These are phyloP conservation scores for Speleostelium caveatum DNA, from an alignment of 78 protist species.

Conservation along the genomic window DNA sequence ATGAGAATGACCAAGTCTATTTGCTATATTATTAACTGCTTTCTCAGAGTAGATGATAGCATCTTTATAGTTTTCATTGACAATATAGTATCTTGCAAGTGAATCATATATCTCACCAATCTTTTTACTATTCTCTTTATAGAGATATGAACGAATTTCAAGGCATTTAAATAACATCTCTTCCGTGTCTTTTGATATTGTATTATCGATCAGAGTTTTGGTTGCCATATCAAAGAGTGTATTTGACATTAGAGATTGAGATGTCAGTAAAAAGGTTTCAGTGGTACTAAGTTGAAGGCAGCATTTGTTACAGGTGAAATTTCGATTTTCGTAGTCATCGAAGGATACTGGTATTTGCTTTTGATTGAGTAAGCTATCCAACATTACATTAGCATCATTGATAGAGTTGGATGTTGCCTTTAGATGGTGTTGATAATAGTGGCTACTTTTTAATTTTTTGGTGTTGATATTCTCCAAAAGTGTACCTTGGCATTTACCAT, in stretches of 20 bases:
- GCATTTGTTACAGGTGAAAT: slow-evolving; percentile 43
- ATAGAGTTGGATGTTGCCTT: background rate
- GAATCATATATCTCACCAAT: slow-evolving; percentile 57
- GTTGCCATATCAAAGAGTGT: slow-evolving; percentile 1
- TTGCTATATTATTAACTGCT: background rate
- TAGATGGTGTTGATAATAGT: no score
- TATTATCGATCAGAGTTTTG: background rate
- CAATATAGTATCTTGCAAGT: slow-evolving; percentile 20
- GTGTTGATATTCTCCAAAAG: slow-evolving; percentile 26
- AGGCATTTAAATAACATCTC: background rate
- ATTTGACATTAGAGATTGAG: background rate
- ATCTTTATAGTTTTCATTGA: background rate
- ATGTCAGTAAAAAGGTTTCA: slow-evolving; percentile 32
- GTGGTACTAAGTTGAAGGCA: background rate
- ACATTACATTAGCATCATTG: background rate
- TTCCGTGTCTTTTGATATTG: background rate
- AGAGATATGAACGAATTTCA: slow-evolving; percentile 32
- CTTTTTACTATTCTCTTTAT: slow-evolving; percentile 7
- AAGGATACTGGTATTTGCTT: background rate
- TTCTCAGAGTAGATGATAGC: slow-evolving; percentile 29
- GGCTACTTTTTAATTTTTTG: background rate
- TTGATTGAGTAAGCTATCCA: background rate
- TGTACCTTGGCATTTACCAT: slow-evolving; percentile 23
- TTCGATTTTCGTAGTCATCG: slow-evolving; percentile 46
- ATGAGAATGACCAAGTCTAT: slow-evolving; percentile 30